Percentiles rank a stretch among this genome's conserved stretches.
These are phyloP conservation scores for Brasilioporus rufonigricans DNA, from an alignment of 768 basidiomycete species.

Conservation along the genomic window DNA sequence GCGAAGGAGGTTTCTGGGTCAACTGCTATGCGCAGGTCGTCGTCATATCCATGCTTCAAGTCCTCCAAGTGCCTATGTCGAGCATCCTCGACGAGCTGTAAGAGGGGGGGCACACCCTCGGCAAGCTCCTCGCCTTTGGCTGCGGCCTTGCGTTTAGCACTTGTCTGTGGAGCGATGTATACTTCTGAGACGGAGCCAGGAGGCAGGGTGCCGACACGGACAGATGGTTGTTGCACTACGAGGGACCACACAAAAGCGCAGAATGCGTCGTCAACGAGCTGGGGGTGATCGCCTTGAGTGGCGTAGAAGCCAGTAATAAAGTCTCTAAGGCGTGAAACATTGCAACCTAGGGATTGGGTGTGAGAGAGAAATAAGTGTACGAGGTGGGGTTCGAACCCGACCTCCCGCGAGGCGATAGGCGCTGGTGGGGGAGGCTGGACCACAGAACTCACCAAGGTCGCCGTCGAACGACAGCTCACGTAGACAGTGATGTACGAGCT, in stretches of 20 bases:
- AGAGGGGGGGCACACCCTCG: constrained; percentile 42
- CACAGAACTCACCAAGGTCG: constrained; percentile 67
- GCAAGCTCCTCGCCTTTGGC: constrained; percentile 50
- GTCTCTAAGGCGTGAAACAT: constrained; percentile 66
- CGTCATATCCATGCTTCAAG: constrained; percentile 56
- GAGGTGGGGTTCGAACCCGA: constrained; percentile 47
- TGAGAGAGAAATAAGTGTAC: constrained; percentile 25
- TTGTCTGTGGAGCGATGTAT: constrained; percentile 73
- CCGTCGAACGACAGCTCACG: constrained; percentile 90
- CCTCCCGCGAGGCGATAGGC: background rate
- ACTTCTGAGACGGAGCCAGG: constrained; percentile 60
- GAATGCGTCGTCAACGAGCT: constrained; percentile 72
- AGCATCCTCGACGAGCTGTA: constrained; percentile 57
- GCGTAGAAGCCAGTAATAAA: constrained; percentile 69
- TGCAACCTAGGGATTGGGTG: constrained; percentile 54
- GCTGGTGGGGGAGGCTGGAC: background rate
- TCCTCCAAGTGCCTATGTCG: constrained; percentile 53
- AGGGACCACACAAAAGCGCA: constrained; percentile 81
- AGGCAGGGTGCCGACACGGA: constrained; percentile 72
- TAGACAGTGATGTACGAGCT: constrained; percentile 79
- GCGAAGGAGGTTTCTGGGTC: constrained; percentile 72
- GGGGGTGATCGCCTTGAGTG: constrained; percentile 36
- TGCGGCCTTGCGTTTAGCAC: constrained; percentile 63
- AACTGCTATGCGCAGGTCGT: constrained; percentile 67
- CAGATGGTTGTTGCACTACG: constrained; percentile 69